Evolutionary conservation across 352 stramenopile species (phyloP), one percentile per base, ranked within the genome.

Genomic region (Phytopythium helicoides): DNA sequence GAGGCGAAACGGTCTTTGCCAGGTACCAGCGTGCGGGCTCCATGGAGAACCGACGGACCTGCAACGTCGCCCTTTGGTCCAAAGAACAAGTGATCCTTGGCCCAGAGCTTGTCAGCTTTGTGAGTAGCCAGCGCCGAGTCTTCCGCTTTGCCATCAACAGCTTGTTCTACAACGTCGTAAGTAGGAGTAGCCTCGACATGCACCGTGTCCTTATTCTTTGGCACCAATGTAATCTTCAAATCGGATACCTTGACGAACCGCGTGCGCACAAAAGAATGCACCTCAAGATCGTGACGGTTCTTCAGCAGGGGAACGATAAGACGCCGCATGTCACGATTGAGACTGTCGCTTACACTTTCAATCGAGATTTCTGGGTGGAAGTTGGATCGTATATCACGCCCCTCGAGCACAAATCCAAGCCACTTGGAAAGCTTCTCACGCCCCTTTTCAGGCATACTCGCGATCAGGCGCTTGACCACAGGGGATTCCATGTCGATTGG

Each of bases 401-500:
- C 76, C 64, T 86, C 76, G 0, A 90, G 57, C 21, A 90, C 76
- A 40, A 87, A 90, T 21, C 65, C 65, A 34, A 90, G 68, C 79
- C 79, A 90, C 46, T 90, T 88, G 16, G 68, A 67, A 46, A 90
- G 78, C 47, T 87, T 88, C 56, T 81, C 72, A 37, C 71, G 68
- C 0, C 80, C 72, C 54, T 62, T 76, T 36, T 84, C 80, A 1
- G 76, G 76, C 73, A 90, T 81, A 37, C 56, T 84, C n/a, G 60
- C 60, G 47, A 88, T 82, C 35, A 90, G 54, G 0, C 73, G 73
- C 59, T 90, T 73, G 5, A 88, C 69, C 12, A 90, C 73, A 7
- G 77, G 73, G n/a, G 80, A 90, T 31, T 90, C 80, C 77, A 90
- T 86, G 47, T 87, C 68, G 39, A 90, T 85, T 9, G 76, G 80